Conservation (phyloP, 176 grass and related monocot genomes). For the Rhynchospora tenuis region DNA sequence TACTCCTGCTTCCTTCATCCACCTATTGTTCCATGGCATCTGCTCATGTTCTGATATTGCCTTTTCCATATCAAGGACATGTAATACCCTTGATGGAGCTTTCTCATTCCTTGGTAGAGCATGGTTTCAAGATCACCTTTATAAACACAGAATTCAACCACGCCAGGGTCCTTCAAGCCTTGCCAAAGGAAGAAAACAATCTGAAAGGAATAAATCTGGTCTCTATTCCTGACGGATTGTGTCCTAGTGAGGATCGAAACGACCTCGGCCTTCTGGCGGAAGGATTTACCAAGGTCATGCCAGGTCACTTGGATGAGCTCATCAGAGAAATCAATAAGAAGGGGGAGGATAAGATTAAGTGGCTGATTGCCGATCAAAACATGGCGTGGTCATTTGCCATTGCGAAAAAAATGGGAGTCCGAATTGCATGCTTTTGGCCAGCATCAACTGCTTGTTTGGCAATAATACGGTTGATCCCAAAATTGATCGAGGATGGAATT, state of each 20-base stretch:
- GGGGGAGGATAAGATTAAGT: conserved; percentile 35
- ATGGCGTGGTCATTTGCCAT: conserved; percentile 62
- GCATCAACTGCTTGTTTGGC: conserved; percentile 28
- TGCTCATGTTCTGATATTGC: conserved; percentile 44
- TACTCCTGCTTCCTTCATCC: not conserved
- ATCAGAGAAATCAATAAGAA: conserved; percentile 21
- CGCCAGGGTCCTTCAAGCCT: conserved; percentile 26
- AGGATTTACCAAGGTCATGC: conserved; percentile 32
- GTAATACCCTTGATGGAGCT: conserved; percentile 66
- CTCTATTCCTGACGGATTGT: conserved; percentile 51
- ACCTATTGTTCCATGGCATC: conserved; percentile 23
- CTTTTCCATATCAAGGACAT: conserved; percentile 63
- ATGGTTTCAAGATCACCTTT: conserved; percentile 75
- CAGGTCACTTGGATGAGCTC: conserved; percentile 28
- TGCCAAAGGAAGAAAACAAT: conserved; percentile 14
- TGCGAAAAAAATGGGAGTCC: conserved; percentile 37
- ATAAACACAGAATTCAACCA: conserved; percentile 70
- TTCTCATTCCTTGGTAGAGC: conserved; percentile 54
- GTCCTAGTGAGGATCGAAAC: conserved; percentile 44
- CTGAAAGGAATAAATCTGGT: conserved; percentile 39
- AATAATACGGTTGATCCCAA: conserved; percentile 43
- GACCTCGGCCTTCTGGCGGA: conserved; percentile 22
- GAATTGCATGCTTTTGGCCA: conserved; percentile 38
- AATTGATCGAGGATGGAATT: conserved; percentile 39
- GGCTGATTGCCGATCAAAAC: conserved; percentile 51